Percentiles rank a stretch among this genome's conserved stretches.
Conservation (phyloP, 2,329 filamentous ascomycete species). For the Botrytis fragariae region DNA sequence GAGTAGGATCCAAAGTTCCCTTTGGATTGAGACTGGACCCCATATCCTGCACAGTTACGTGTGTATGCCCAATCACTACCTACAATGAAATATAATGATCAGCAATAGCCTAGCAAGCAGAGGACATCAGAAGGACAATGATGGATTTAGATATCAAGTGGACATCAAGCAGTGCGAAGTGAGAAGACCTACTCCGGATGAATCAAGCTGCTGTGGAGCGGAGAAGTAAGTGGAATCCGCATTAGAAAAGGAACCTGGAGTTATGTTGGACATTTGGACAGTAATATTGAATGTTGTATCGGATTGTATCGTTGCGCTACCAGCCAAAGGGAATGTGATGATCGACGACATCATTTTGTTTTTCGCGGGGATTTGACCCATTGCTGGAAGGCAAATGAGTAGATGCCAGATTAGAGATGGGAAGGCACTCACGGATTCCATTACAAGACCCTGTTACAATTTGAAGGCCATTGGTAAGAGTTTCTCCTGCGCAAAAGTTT, state of each 20-base stretch:
- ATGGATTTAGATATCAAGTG: neutral
- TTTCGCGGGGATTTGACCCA: slow-evolving; percentile 39
- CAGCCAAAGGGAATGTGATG: slow-evolving; percentile 33
- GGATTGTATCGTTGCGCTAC: slow-evolving; percentile 25
- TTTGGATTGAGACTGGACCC: slow-evolving; percentile 38
- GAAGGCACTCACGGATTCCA: slow-evolving; percentile 31
- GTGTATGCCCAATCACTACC: slow-evolving; percentile 42
- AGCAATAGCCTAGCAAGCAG: neutral
- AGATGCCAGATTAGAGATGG: neutral
- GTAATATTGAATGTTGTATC: slow-evolving; percentile 38
- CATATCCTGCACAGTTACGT: slow-evolving; percentile 42
- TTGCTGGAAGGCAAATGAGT: slow-evolving; percentile 28
- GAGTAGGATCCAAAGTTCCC: slow-evolving; percentile 35
- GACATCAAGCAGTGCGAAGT: neutral
- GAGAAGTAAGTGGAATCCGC: slow-evolving; percentile 42
- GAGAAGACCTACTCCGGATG: neutral
- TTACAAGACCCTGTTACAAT: slow-evolving; percentile 59
- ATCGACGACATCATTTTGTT: slow-evolving; percentile 37
- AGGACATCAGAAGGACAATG: neutral
- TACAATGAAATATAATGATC: neutral
- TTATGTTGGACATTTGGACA: slow-evolving; percentile 40
- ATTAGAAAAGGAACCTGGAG: slow-evolving; percentile 43
- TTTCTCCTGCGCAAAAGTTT: slow-evolving; percentile 37
- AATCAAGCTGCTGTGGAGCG: slow-evolving; percentile 39
- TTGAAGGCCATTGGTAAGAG: slow-evolving; percentile 59